Percentiles rank a stretch among this genome's conserved stretches.
These are phyloP conservation scores for Linum tenue DNA, from an alignment of 345 rosid species.

Conservation along the genomic window DNA sequence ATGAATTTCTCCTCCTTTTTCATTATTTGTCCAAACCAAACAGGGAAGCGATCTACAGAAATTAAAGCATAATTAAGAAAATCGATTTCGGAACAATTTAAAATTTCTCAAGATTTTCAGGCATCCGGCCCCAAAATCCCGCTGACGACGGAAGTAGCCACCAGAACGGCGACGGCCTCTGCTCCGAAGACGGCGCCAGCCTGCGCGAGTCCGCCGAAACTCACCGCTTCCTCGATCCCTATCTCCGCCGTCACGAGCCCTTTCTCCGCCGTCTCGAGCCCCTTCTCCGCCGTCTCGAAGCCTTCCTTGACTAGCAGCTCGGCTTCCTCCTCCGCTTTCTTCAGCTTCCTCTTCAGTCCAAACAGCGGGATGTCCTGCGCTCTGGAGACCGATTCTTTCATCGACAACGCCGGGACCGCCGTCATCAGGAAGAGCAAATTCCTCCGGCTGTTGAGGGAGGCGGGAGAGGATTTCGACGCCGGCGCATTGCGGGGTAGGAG, in stretches of 20 bases:
- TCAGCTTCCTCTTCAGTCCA: conserved; percentile 67
- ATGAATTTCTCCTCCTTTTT: no score
- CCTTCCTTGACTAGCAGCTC: conserved; percentile 71
- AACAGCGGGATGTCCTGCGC: conserved; percentile 65
- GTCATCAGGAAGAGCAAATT: conserved; percentile 45
- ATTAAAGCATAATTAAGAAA: no score
- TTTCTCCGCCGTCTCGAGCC: conserved; percentile 31
- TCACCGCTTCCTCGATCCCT: conserved; percentile 35
- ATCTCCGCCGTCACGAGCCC: conserved; percentile 35
- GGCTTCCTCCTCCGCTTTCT: conserved; percentile 62
- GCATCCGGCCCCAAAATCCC: conserved; percentile 73
- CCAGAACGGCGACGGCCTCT: conserved; percentile 56
- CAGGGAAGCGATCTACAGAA: neutral
- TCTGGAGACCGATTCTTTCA: conserved; percentile 25
- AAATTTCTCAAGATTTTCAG: conserved; percentile 21
- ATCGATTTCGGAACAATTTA: neutral
- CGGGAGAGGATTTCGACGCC: conserved; percentile 23
- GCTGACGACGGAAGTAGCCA: conserved; percentile 63
- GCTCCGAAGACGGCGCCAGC: conserved; percentile 73
- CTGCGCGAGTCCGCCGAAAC: conserved; percentile 65
- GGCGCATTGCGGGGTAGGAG: conserved; percentile 18
- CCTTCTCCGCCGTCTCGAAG: conserved; percentile 44
- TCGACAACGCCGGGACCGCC: conserved; percentile 34
- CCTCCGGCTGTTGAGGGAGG: conserved; percentile 33
- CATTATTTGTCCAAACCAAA: neutral